A percentile compares a stretch with the other conserved stretches of the same genome.
These are phyloP conservation scores for Guadua angustifolia DNA, from an alignment of 176 grass and related monocot species.

Conservation along the genomic window DNA sequence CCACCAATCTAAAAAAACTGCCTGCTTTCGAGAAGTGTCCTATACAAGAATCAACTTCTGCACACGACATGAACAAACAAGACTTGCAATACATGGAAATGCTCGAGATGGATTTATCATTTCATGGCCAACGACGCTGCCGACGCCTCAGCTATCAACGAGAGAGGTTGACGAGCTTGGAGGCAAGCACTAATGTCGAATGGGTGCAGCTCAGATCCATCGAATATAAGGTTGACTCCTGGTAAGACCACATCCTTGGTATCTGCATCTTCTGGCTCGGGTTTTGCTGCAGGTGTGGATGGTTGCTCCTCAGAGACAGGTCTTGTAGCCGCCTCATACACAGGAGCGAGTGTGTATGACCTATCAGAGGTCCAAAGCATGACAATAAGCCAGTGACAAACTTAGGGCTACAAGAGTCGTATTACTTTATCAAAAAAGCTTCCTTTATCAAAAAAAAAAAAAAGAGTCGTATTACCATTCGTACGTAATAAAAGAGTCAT, in stretches of 20 bases:
- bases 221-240: constrained; percentile 91
- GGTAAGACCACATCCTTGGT: constrained; percentile 81
- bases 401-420: not conserved
- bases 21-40: constrained; percentile 1
- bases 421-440: too few relatives aligned
- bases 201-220: constrained; percentile 68
- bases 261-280: constrained; percentile 74
- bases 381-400: not conserved
- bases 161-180: constrained; percentile 82
- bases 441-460: too few relatives aligned
- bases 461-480: not conserved
- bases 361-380: constrained; percentile 37
- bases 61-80: not conserved
- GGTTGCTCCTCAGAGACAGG: constrained; percentile 63
- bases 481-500: not conserved
- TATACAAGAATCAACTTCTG: constrained; percentile 2
- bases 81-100: not conserved
- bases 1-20: not conserved
- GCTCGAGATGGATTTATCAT: constrained; percentile 15
- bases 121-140: constrained; percentile 60
- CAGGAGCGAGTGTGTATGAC: constrained; percentile 68
- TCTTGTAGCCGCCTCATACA: constrained; percentile 76
- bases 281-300: constrained; percentile 43
- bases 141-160: constrained; percentile 78
- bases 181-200: constrained; percentile 89